Evolutionary conservation across 2,329 filamentous ascomycete genomes (phyloP), one percentile per base, ranked within the genome.

Genomic region (Sclerotinia nivalis): DNA sequence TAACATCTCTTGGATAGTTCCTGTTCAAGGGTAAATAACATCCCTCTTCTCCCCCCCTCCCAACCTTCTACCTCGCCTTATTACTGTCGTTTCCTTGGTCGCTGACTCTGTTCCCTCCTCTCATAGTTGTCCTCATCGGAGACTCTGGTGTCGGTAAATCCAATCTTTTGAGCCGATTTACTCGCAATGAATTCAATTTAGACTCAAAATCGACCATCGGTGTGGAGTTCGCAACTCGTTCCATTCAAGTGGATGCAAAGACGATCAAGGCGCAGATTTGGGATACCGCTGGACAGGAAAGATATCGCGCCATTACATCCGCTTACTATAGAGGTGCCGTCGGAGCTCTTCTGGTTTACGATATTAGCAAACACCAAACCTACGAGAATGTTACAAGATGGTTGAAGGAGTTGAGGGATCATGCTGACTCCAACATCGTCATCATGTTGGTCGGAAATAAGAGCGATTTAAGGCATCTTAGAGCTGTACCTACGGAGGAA

Each of bases 211-310:
- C 96, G 74, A 99, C 96, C 77, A 99, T 99, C 84, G 96, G 96
- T 79, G 96, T 99, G 82, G 96, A 99, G 84, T 99, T 99, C 82
- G 96, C 96, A 78, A 99, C 96, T 77, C 91, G 96, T 74, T 97
- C 93, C 76, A 99, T 99, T 81, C 95, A 98, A 84, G 96, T 99
- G 79, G 96, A 99, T 84, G 92, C 92, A 80, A 99, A 99, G 88
- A 99, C 96, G 74, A 99, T 99, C 89, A 99, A 99, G 88, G 96
- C 96, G 77, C 96, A 99, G 86, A 99, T 99, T 79, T 99, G 96
- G 96, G 96, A 99, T 86, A 99, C 96, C 71, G 96, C 96, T 76
- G 96, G 96, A 76, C 96, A 99, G 85, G 96, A 99, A 84, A 91
- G 96, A 82, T 99, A 98, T 86, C 93, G 96, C 81, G 96, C 96